These are phyloP conservation scores for Rhizoclosmatium globosum DNA, from an alignment of 192 early-diverging fungal species.

Conservation along the genomic window DNA sequence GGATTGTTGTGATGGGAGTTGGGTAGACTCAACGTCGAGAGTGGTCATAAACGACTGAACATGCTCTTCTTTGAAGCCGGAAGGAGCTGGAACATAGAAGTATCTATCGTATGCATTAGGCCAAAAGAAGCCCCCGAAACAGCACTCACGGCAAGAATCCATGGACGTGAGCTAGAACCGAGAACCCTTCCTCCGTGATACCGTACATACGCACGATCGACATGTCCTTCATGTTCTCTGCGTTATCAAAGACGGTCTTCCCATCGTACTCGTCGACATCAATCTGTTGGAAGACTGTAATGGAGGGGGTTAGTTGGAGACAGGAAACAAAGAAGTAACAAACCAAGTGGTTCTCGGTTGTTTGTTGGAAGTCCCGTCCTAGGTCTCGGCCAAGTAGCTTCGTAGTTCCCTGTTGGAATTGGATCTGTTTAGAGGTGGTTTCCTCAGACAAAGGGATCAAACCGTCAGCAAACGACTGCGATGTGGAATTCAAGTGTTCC, in stretches of 20 bases:
- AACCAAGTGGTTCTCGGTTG: not conserved
- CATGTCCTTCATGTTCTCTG: constrained; percentile 43
- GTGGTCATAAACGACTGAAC: constrained; percentile 58
- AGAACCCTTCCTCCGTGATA: constrained; percentile 86
- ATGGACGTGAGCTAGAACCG: constrained; percentile 88
- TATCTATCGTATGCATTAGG: constrained; percentile 53
- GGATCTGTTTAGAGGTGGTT: too few species aligned
- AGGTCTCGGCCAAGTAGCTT: constrained; percentile 2
- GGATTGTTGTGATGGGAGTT: not conserved
- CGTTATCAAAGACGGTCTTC: constrained; percentile 7
- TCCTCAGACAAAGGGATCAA: too few species aligned
- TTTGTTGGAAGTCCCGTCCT: not conserved
- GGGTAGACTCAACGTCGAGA: constrained; percentile 58
- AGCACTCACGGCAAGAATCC: constrained; percentile 74
- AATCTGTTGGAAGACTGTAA: constrained; percentile 94
- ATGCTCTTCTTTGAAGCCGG: constrained; percentile 70
- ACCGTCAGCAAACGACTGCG: too few species aligned
- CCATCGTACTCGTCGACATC: constrained; percentile 89
- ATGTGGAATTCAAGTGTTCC: too few species aligned
- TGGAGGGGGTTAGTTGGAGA: constrained; percentile 27
- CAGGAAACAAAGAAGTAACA: too few species aligned
- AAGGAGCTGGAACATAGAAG: constrained; percentile 92
- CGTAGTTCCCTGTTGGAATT: constrained; percentile 7
- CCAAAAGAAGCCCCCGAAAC: not conserved
- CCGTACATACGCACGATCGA: constrained; percentile 86